Percentiles rank a stretch among this genome's conserved stretches.
These are phyloP conservation scores for Pseudopithomyces chartarum DNA, from an alignment of 2,329 filamentous ascomycete genomes.

Conservation along the genomic window DNA sequence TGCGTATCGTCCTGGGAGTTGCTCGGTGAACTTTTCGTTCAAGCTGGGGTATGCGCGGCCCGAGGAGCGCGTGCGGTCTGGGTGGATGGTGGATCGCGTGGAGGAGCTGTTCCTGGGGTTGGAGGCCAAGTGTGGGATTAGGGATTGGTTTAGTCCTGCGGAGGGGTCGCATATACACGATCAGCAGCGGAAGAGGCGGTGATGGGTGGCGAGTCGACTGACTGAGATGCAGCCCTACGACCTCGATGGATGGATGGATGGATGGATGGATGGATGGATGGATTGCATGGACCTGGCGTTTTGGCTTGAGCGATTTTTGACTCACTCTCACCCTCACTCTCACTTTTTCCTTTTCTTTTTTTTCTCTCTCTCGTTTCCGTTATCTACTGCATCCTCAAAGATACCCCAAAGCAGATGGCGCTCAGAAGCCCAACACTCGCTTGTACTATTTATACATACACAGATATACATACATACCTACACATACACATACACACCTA, in stretches of 20 bases:
- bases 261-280: neutral
- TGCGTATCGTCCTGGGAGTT: conserved; percentile 39
- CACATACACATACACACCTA: too few species aligned
- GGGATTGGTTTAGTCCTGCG: conserved; percentile 41
- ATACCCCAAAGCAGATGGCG: conserved; percentile 17
- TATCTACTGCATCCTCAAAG: conserved; percentile 9
- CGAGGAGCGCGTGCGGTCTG: conserved; percentile 30
- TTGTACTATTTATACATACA: neutral
- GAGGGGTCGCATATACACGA: conserved; percentile 10
- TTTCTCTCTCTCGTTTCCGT: too few species aligned
- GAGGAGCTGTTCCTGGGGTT: conserved; percentile 38
- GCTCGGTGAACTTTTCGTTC: conserved; percentile 36
- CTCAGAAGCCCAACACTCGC: conserved; percentile 18
- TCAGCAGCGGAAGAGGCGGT: conserved; percentile 15
- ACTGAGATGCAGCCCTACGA: too few species aligned
- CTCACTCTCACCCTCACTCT: too few species aligned
- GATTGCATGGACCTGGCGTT: neutral
- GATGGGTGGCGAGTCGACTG: too few species aligned
- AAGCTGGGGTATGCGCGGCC: conserved; percentile 39
- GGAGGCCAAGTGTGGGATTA: conserved; percentile 37
- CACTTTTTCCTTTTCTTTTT: too few species aligned
- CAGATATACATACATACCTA: neutral
- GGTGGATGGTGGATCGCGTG: conserved; percentile 45
- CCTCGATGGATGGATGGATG: too few species aligned
- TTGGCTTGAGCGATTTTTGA: conserved; percentile 12